A percentile compares a stretch with the other conserved stretches of the same genome.
Conservation (phyloP, 1,284 basidiomycete genomes). For the Rhodotorula mucilaginosa region DNA sequence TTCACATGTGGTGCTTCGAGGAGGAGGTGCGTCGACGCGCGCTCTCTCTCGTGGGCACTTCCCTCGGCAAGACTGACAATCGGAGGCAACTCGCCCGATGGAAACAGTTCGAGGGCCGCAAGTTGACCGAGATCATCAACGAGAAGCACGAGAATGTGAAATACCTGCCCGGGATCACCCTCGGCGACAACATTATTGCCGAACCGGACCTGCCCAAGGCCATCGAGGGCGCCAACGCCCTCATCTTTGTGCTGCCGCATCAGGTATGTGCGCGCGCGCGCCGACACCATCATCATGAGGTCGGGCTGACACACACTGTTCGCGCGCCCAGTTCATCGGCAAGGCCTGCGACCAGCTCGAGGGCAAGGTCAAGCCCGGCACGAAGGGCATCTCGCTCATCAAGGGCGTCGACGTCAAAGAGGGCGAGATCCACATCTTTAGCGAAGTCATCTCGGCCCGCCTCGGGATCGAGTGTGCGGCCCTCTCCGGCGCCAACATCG, state of each 20-base stretch:
- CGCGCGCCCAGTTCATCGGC: constrained; percentile 48
- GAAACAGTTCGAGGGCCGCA: constrained; percentile 54
- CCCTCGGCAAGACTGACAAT: not conserved
- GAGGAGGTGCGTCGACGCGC: constrained; percentile 50
- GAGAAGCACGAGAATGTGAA: constrained; percentile 59
- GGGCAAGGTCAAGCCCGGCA: constrained; percentile 50
- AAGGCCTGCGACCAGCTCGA: constrained; percentile 49
- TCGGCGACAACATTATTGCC: constrained; percentile 58
- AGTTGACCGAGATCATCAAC: constrained; percentile 55
- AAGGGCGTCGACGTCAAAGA: constrained; percentile 58
- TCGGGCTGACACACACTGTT: not conserved
- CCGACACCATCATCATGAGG: not conserved
- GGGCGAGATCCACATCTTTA: constrained; percentile 58
- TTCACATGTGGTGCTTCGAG: constrained; percentile 58
- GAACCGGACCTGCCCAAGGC: constrained; percentile 55
- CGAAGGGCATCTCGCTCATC: constrained; percentile 55
- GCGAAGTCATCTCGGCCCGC: constrained; percentile 57
- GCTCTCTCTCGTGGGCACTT: not conserved
- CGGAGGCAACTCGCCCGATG: not conserved
- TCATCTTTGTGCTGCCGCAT: constrained; percentile 60
- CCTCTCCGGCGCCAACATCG: constrained; percentile 60
- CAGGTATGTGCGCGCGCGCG: constrained; percentile 48
- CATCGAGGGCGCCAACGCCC: constrained; percentile 56
- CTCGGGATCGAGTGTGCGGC: constrained; percentile 56
- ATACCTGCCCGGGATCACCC: constrained; percentile 56